Evolutionary conservation across 345 rosid genomes (phyloP).

Genomic region (Rhizophora apiculata): DNA sequence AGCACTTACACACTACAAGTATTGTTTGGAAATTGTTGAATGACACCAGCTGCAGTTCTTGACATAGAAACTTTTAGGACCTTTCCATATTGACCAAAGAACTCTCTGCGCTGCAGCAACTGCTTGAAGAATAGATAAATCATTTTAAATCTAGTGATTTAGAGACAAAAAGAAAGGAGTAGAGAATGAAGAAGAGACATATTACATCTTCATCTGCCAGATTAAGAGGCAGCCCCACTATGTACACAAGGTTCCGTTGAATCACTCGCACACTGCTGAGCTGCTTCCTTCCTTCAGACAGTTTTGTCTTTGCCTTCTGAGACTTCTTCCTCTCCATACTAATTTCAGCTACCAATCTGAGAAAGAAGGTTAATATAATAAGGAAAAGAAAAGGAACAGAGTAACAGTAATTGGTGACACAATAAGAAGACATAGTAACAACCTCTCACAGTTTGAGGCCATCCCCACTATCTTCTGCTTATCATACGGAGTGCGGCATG

Average conservation of each 20-base stretch:
- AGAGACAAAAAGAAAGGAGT: not conserved
- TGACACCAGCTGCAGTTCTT: constrained; percentile 68
- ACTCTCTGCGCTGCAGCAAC: constrained; percentile 76
- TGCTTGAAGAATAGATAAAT: constrained; percentile 25
- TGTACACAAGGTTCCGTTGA: constrained; percentile 82
- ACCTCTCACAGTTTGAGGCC: constrained; percentile 76
- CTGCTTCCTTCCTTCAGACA: constrained; percentile 73
- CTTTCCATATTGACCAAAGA: constrained; percentile 90
- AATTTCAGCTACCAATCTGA: constrained; percentile 66
- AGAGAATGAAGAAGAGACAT: constrained; percentile 15
- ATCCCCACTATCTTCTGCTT: constrained; percentile 86
- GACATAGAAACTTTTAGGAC: constrained; percentile 88
- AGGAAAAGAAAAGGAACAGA: not conserved
- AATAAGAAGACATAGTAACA: constrained; percentile 11
- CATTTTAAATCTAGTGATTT: not conserved
- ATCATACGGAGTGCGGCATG: constrained; percentile 83
- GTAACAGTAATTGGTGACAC: not conserved
- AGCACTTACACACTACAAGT: constrained; percentile 84
- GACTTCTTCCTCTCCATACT: constrained; percentile 65
- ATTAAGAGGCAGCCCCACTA: constrained; percentile 84
- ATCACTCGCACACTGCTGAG: constrained; percentile 76
- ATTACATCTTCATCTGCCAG: constrained; percentile 77
- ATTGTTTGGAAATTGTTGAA: constrained; percentile 81
- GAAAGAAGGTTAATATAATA: not conserved
- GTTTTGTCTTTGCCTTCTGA: constrained; percentile 62